Conservation (phyloP, 441 rosid genomes). For the Populus hybrid region DNA sequence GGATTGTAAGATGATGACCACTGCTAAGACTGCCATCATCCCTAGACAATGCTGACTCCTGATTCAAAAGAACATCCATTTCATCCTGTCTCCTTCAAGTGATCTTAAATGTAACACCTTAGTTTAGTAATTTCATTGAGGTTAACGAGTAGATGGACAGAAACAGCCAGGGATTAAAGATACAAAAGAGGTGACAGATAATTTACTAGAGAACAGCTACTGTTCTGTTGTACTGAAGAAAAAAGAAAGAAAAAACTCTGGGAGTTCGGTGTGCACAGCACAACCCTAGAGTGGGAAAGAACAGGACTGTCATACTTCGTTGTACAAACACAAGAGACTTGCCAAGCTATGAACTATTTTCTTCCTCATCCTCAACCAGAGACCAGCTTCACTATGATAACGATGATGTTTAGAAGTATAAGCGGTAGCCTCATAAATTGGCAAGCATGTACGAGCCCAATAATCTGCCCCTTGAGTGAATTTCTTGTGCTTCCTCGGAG, state of each 20-base stretch:
- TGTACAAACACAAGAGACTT: neutral
- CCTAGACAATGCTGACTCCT: neutral
- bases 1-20: neutral
- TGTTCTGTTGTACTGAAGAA: neutral
- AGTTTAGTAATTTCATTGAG: neutral
- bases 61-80: neutral
- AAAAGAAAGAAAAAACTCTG: neutral
- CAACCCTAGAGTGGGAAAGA: neutral
- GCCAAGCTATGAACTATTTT: constrained; percentile 9
- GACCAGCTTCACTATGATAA: constrained; percentile 55
- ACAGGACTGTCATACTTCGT: neutral
- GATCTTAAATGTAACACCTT: neutral
- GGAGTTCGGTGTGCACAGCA: neutral
- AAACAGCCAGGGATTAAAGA: neutral
- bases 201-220: neutral
- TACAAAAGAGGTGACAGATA: neutral
- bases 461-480: constrained; percentile 61
- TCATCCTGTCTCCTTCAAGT: neutral
- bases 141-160: neutral
- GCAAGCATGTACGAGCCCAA: constrained; percentile 79
- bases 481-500: constrained; percentile 53
- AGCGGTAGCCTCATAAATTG: constrained; percentile 87
- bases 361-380: constrained; percentile 37
- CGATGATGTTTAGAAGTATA: constrained; percentile 52
- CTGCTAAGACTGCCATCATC: neutral